Conservation (phyloP, 352 stramenopile species). For the Pythium volutum region DNA sequence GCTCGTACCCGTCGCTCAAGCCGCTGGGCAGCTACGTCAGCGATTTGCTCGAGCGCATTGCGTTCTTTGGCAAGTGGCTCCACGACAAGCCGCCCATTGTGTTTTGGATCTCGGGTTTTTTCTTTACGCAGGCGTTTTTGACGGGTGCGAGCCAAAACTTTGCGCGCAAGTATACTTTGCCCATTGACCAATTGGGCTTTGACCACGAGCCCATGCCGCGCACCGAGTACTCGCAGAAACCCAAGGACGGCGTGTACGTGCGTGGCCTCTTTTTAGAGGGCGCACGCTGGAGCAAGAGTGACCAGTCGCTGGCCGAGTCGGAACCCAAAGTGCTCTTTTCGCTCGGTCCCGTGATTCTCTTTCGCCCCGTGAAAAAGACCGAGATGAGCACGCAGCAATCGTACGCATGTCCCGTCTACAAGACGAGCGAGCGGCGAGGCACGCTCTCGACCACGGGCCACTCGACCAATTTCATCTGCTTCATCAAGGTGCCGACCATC, state of each 20-base stretch:
- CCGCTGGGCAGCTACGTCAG: slow-evolving; percentile 85
- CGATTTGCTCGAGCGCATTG: slow-evolving; percentile 79
- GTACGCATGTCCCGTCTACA: slow-evolving; percentile 83
- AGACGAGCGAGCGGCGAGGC: slow-evolving; percentile 86
- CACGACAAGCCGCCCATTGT: slow-evolving; percentile 67
- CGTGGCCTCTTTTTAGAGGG: slow-evolving; percentile 91
- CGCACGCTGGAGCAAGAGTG: slow-evolving; percentile 79
- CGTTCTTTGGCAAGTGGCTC: slow-evolving; percentile 75
- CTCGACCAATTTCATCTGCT: slow-evolving; percentile 97
- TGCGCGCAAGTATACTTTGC: slow-evolving; percentile 81
- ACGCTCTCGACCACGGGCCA: slow-evolving; percentile 95
- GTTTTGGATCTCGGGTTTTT: slow-evolving; percentile 92
- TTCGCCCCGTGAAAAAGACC: slow-evolving; percentile 47
- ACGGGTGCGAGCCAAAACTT: slow-evolving; percentile 93
- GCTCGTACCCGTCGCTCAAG: slow-evolving; percentile 90
- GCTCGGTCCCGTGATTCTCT: slow-evolving; percentile 72
- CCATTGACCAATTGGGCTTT: slow-evolving; percentile 92
- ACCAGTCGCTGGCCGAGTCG: slow-evolving; percentile 41
- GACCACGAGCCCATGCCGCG: slow-evolving; percentile 73
- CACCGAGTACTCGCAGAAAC: slow-evolving; percentile 70
- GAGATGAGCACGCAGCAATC: slow-evolving; percentile 74
- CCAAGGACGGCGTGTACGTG: slow-evolving; percentile 87
- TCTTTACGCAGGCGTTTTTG: slow-evolving; percentile 91
- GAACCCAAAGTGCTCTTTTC: slow-evolving; percentile 44
- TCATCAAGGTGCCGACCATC: slow-evolving; percentile 85